Percentiles rank a stretch among this genome's conserved stretches.
Evolutionary conservation across 208 protist species (phyloP).

Genomic region (Trichomonas tenax): DNA sequence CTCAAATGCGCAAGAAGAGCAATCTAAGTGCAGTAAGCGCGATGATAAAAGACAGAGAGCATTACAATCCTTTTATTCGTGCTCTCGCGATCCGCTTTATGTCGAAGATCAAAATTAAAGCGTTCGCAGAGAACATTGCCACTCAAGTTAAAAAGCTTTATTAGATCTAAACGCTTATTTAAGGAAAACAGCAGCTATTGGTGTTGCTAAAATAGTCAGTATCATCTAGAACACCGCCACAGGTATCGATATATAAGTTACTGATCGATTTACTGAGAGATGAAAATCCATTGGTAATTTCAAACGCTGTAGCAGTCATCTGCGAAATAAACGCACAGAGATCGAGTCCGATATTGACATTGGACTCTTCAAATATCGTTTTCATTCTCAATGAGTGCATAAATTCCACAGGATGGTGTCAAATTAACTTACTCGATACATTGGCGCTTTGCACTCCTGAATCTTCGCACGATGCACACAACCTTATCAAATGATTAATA

Average conservation of each 20-base stretch:
- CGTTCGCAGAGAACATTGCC: background rate
- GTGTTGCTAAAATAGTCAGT: slow-evolving; percentile 88
- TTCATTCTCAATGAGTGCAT: slow-evolving; percentile 78
- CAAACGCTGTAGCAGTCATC: slow-evolving; percentile 77
- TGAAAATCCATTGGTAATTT: slow-evolving; percentile 79
- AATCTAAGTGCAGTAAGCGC: background rate
- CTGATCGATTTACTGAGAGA: slow-evolving; percentile 71
- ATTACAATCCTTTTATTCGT: background rate
- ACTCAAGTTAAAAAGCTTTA: background rate
- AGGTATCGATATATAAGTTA: slow-evolving; percentile 56
- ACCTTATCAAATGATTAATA: slow-evolving; percentile 72
- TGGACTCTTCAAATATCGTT: slow-evolving; percentile 57
- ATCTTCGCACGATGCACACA: slow-evolving; percentile 52
- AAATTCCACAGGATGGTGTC: slow-evolving; percentile 89
- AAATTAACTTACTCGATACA: slow-evolving; percentile 88
- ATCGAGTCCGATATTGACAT: slow-evolving; percentile 44
- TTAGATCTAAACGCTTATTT: slow-evolving; percentile 40
- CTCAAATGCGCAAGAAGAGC: background rate
- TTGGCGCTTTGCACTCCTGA: slow-evolving; percentile 48
- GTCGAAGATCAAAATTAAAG: background rate
- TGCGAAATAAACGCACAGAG: slow-evolving; percentile 66
- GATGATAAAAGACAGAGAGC: background rate
- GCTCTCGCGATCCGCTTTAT: background rate
- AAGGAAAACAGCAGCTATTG: slow-evolving; percentile 83
- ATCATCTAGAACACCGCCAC: slow-evolving; percentile 63